Percentiles rank a stretch among this genome's conserved stretches.
These are phyloP conservation scores for Cryptococcus sp. DNA, from an alignment of 1,284 basidiomycete species.

Conservation along the genomic window DNA sequence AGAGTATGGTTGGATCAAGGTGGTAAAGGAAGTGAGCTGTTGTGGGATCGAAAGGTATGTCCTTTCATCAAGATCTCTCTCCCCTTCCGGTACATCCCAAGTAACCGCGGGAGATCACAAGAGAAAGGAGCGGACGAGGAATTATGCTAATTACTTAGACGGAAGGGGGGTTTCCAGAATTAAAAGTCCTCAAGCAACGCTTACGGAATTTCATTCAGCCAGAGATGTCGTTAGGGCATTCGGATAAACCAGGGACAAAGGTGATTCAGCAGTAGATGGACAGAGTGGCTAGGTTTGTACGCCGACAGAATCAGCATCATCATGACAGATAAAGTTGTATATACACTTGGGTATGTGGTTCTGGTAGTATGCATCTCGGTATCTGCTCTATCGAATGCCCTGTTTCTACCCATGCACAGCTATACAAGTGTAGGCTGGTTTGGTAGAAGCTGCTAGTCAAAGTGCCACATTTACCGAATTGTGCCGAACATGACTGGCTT, in stretches of 20 bases:
- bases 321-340: no score
- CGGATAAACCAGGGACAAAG: slow-evolving; percentile 52
- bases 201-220: slow-evolving; percentile 77
- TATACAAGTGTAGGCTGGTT: no score
- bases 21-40: slow-evolving; percentile 39
- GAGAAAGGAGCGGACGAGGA: neutral
- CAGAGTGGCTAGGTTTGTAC: neutral
- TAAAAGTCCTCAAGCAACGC: slow-evolving; percentile 68
- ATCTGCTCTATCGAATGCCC: no score
- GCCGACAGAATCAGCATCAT: no score
- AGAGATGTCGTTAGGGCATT: slow-evolving; percentile 73
- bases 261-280: neutral
- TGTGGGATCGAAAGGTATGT: slow-evolving; percentile 47
- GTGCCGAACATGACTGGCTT: neutral
- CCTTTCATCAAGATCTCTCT: no score
- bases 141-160: slow-evolving; percentile 50
- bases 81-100: neutral
- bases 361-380: no score
- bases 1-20: slow-evolving; percentile 68
- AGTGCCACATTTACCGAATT: slow-evolving; percentile 1
- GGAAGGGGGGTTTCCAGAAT: slow-evolving; percentile 85
- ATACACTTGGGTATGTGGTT: no score
- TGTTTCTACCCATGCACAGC: no score
- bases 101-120: neutral
- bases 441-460: neutral